A percentile compares a stretch with the other conserved stretches of the same genome.
Evolutionary conservation across 2,329 filamentous ascomycete genomes (phyloP).

Genomic region (Ascocoryne sarcoides): DNA sequence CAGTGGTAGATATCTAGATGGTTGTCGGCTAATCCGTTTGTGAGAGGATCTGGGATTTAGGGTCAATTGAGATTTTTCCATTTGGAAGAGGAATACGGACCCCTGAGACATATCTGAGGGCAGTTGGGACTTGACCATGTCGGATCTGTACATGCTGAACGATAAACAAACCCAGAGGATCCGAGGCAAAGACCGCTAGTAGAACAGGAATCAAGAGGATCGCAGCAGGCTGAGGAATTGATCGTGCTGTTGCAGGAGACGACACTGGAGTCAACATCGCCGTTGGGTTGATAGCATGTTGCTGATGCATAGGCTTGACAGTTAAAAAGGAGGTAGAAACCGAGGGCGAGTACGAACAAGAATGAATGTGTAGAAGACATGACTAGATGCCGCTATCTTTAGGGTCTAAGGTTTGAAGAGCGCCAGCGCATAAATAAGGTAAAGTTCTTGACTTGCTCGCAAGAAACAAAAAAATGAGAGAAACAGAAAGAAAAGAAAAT

Average conservation of each 20-base stretch:
- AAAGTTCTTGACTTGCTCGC: too few relatives aligned
- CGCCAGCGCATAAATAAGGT: too few relatives aligned
- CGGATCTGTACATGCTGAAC: constrained; percentile 12
- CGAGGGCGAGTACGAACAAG: too few relatives aligned
- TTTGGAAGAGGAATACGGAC: not conserved
- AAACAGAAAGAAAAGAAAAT: too few relatives aligned
- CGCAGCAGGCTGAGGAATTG: constrained; percentile 10
- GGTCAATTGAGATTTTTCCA: too few relatives aligned
- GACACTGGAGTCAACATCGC: not conserved
- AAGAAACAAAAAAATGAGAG: too few relatives aligned
- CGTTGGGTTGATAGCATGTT: not conserved
- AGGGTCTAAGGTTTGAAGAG: too few relatives aligned
- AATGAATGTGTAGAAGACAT: too few relatives aligned
- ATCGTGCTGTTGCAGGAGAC: constrained; percentile 12
- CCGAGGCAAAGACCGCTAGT: constrained; percentile 11
- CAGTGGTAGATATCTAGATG: not conserved
- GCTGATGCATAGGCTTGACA: too few relatives aligned
- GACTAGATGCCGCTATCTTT: too few relatives aligned
- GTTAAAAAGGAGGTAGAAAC: too few relatives aligned
- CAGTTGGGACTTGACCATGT: constrained; percentile 7
- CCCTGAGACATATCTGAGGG: constrained; percentile 3
- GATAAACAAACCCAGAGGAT: constrained; percentile 7
- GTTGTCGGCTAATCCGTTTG: not conserved
- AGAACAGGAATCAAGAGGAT: constrained; percentile 10
- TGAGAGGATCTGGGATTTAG: not conserved